Evolutionary conservation across 2,329 filamentous ascomycete species (phyloP).

Genomic region (Xylariaceae sp.): DNA sequence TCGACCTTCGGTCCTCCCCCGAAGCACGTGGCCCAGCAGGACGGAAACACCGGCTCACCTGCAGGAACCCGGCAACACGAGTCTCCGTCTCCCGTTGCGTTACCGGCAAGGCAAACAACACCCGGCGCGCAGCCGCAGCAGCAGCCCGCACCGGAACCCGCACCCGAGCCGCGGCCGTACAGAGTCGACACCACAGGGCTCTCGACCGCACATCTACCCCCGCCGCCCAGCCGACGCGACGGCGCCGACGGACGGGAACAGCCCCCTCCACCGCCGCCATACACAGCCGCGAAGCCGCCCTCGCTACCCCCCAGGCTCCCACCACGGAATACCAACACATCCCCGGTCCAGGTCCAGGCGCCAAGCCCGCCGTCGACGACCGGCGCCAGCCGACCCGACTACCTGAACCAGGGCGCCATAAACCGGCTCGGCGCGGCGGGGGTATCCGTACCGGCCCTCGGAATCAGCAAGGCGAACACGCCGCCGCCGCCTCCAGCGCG

Average conservation of each 20-base stretch:
- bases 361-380: slow-evolving; percentile 27
- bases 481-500: slow-evolving; percentile 31
- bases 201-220: slow-evolving; percentile 68
- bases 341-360: slow-evolving; percentile 44
- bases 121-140: slow-evolving; percentile 29
- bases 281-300: slow-evolving; percentile 44
- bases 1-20: slow-evolving; percentile 79
- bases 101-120: not conserved
- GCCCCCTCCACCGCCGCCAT: slow-evolving; percentile 34
- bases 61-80: too few relatives aligned
- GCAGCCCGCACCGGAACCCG: slow-evolving; percentile 36
- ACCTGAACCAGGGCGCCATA: slow-evolving; percentile 60
- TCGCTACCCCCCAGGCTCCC: slow-evolving; percentile 71
- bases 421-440: slow-evolving; percentile 72
- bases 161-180: slow-evolving; percentile 62
- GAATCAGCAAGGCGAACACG: slow-evolving; percentile 60
- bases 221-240: slow-evolving; percentile 64
- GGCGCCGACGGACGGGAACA: slow-evolving; percentile 39
- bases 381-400: slow-evolving; percentile 28
- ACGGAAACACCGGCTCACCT: too few relatives aligned
- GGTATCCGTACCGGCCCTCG: slow-evolving; percentile 76
- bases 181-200: slow-evolving; percentile 71
- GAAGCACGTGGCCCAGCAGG: slow-evolving; percentile 61
- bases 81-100: too few relatives aligned
- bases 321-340: slow-evolving; percentile 58